These are phyloP conservation scores for Tricholoma saponaceum DNA, from an alignment of 768 basidiomycete species.

Conservation along the genomic window DNA sequence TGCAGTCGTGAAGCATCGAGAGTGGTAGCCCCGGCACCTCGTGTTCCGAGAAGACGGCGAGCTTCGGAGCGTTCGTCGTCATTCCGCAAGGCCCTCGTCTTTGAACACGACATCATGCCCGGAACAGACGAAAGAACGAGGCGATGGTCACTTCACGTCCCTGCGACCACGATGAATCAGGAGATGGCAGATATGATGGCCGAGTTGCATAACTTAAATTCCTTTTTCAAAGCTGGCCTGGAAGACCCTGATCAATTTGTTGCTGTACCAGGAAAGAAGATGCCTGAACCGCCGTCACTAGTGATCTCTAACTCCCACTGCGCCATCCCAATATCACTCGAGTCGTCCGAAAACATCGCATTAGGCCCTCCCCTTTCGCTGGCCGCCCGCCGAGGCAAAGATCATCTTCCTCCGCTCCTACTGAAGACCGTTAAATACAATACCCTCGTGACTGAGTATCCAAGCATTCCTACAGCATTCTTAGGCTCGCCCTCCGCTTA, in stretches of 20 bases:
- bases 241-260: conserved; percentile 15
- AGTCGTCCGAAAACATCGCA: conserved; percentile 25
- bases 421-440: conserved; percentile 12
- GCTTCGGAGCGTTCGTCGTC: conserved; percentile 10
- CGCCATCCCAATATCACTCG: conserved; percentile 31
- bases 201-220: conserved; percentile 34
- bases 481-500: conserved; percentile 37
- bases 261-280: conserved; percentile 10
- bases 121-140: conserved; percentile 22
- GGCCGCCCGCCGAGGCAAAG: conserved; percentile 36
- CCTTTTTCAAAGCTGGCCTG: conserved; percentile 32
- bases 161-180: conserved; percentile 29
- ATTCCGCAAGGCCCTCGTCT: conserved; percentile 27
- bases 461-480: conserved; percentile 41
- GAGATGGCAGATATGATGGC: conserved; percentile 38
- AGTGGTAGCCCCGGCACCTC: background rate
- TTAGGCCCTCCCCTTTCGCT: conserved; percentile 19
- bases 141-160: conserved; percentile 30
- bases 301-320: conserved; percentile 40
- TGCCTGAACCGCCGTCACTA: conserved; percentile 30
- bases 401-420: conserved; percentile 25
- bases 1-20: background rate
- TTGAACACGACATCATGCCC: conserved; percentile 31
- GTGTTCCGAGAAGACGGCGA: background rate
- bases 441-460: conserved; percentile 26